Base-by-base conservation (phyloP, 2,329 filamentous ascomycete genomes). In the Botrytis galanthina region DNA sequence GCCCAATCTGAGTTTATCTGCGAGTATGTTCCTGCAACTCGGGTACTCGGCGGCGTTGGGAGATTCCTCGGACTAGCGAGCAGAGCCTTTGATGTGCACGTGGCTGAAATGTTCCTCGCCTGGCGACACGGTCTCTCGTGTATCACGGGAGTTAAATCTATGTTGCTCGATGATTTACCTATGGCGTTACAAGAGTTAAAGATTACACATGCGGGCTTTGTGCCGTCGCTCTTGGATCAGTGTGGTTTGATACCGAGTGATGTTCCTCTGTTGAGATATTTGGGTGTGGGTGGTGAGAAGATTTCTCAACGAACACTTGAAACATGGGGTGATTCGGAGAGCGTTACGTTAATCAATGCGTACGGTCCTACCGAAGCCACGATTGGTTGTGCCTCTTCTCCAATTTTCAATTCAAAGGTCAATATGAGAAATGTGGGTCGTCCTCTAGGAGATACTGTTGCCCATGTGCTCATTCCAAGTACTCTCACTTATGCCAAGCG, bases 11-110 rank as follows among this genome's bases (percentile, higher is more conserved):
- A 70, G 18, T 70, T 39, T 9, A 70, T 60, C 6, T 70, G 54
- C n/a, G 26, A 70, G 35, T 14, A 60, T 2, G 54, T 42, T 2
- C 67, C 67, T n/a, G n/a, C 51, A 9, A 70, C 67, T 59, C 67
- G 54, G 14, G 48, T 59, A 7, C 67, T 70, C 22, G 48, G 54
- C 9, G 72, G 73, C 6, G 29, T 73, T 26, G 81, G 81, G 4
- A 81, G 76, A 75, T 82, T 80, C 51, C 78, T 83, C 12, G 80
- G 79, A 3, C 78, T 81, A 63, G 80, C 80, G 5, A 82, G 78
- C n/a, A 75, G 79, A 73, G 81, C 80, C 3, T 81, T 81, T 48
- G 80, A 81, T 73, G 79, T 79, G 14, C 79, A 81, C 68, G 73
- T 81, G 18, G 60, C 77, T 3, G 80, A 81, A 51, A 81, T 81